These are phyloP conservation scores for Cyberlindnera xylosilytica DNA, from an alignment of 805 yeast genomes.

Conservation along the genomic window DNA sequence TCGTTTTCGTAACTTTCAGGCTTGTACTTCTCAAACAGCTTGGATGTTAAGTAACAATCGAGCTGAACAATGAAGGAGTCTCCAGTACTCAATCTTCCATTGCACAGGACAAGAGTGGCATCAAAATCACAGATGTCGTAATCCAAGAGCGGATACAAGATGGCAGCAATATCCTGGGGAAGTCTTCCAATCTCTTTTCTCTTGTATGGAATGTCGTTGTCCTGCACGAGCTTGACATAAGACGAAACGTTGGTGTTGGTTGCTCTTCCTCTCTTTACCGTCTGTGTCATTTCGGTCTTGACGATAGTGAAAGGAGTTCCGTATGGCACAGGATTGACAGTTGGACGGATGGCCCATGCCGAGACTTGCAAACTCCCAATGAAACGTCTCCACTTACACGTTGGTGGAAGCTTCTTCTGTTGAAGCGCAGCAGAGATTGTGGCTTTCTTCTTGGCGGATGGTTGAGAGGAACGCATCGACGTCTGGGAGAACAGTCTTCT, in stretches of 20 bases:
- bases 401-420: background rate
- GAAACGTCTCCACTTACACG: constrained; percentile 39
- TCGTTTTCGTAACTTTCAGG: constrained; percentile 22
- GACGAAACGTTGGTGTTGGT: constrained; percentile 29
- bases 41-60: constrained; percentile 56
- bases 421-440: background rate
- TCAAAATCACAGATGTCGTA: constrained; percentile 51
- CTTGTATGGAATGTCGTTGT: constrained; percentile 22
- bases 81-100: constrained; percentile 62
- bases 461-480: background rate
- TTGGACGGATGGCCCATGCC: constrained; percentile 74
- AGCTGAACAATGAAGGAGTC: constrained; percentile 70
- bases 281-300: constrained; percentile 32
- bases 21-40: constrained; percentile 24
- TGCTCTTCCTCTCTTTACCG: constrained; percentile 23
- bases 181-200: constrained; percentile 71
- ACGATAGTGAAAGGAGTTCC: constrained; percentile 41
- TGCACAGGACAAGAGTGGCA: constrained; percentile 57
- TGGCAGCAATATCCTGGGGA: constrained; percentile 64
- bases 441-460: background rate
- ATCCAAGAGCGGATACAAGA: constrained; percentile 63
- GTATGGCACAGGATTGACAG: constrained; percentile 42
- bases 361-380: constrained; percentile 59
- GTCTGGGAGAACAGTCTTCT: background rate
- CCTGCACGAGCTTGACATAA: constrained; percentile 31